Base-by-base conservation (phyloP, 208 protist species). In the Strigomonas culicis region DNA sequence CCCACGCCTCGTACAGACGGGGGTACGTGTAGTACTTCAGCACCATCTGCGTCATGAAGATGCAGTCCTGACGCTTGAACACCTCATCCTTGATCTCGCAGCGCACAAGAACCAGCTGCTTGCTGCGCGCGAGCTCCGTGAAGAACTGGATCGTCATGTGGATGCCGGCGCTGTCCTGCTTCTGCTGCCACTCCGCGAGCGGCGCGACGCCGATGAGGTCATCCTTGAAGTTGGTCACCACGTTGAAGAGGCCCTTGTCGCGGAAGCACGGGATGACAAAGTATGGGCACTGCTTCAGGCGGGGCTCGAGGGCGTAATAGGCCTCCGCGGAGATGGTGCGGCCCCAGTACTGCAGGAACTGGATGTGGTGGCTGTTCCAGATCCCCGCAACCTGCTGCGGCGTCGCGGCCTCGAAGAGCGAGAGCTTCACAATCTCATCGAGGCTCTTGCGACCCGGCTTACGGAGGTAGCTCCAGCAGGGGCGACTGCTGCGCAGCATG, bases 71-170 rank as follows among this genome's bases (percentile, higher is more conserved):
- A 4, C 88, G 88, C 61, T 84, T 88, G 75, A 97, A 93, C 31
- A 94, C 83, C 55, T 94, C 79, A 50, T 97, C 92, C 66, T 94
- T 94, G 62, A 97, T 94, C 72, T 95, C 92, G 66, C 87, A 95
- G 46, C 92, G 84, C 47, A 95, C 89, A 28, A 97, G 72, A 25
- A 97, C 92, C 32, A 97, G 58, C 63, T 78, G 70, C 71, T 97
- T 97, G 46, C 74, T 84, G 36, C 77, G 75, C 62, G 75, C 53
- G n/a, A 97, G 74, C 64, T 97, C 92, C 1, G 89, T 95, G 68
- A 97, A 97, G 70, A 97, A 97, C 70, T 97, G 92, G 47, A 97
- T 87, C 19, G 92, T 97, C 92, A 97, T 97, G 77, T 97, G 87
- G 25, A 92, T 74, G 47, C 80, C 64, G 24, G 92, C 81, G 66